phyloP scores from a whole-genome alignment of 495 filamentous ascomycete species.

The Melanomma pulvis-pyrius region DNA sequence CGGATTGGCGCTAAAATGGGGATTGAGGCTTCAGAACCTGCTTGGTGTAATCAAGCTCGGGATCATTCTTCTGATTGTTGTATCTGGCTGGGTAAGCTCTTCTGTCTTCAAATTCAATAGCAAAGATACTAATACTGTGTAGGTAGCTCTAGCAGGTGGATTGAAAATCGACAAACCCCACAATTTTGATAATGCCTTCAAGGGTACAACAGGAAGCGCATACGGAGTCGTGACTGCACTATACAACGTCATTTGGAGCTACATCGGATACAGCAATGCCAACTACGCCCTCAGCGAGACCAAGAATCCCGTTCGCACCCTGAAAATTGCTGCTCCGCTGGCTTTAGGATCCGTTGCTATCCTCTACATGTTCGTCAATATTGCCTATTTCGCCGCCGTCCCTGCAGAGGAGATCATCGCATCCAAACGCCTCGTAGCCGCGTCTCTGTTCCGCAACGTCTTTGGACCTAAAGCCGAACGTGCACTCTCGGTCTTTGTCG shows the following conservation, averaged over 20 bases:
- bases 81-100: slow-evolving; percentile 20
- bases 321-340: slow-evolving; percentile 65
- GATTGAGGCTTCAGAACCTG: slow-evolving; percentile 55
- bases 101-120: not conserved
- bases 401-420: slow-evolving; percentile 63
- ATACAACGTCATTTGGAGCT: slow-evolving; percentile 69
- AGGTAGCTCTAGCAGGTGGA: slow-evolving; percentile 60
- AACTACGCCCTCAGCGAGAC: slow-evolving; percentile 58
- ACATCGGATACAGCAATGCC: slow-evolving; percentile 67
- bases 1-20: slow-evolving; percentile 51
- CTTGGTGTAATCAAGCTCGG: slow-evolving; percentile 54
- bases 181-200: slow-evolving; percentile 55
- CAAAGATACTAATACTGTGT: not conserved
- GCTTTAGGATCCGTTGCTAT: slow-evolving; percentile 64
- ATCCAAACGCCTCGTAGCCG: slow-evolving; percentile 60
- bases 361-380: slow-evolving; percentile 70
- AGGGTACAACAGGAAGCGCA: slow-evolving; percentile 44
- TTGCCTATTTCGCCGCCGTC: slow-evolving; percentile 73
- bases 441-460: slow-evolving; percentile 67
- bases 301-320: slow-evolving; percentile 62
- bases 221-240: slow-evolving; percentile 49
- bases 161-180: slow-evolving; percentile 58
- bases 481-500: slow-evolving; percentile 67
- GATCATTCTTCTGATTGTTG: slow-evolving; percentile 50
- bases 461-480: slow-evolving; percentile 50